Evolutionary conservation across 2,329 filamentous ascomycete genomes (phyloP).

Genomic region (Monosporascus sp.): DNA sequence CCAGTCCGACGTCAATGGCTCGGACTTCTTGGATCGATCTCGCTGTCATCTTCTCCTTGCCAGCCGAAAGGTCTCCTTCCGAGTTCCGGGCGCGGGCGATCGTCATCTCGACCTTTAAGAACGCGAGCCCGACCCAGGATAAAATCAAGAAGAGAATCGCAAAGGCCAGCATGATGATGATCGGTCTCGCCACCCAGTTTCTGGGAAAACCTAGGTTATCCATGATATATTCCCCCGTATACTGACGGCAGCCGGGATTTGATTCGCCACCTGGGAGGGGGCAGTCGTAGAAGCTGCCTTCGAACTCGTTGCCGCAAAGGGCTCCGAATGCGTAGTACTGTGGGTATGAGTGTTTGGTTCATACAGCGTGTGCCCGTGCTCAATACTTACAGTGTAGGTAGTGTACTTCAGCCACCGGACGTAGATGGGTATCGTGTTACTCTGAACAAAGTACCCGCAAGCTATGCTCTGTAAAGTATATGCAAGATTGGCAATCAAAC

Average conservation of each 20-base stretch:
- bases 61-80: conserved; percentile 59
- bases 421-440: conserved; percentile 68
- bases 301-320: conserved; percentile 67
- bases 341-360: not conserved
- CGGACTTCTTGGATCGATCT: conserved; percentile 48
- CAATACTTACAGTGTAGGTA: conserved; percentile 47
- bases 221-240: conserved; percentile 66
- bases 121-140: conserved; percentile 58
- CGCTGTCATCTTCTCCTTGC: conserved; percentile 63
- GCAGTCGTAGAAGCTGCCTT: conserved; percentile 67
- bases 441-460: conserved; percentile 73
- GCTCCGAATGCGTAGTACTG: conserved; percentile 68
- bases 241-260: conserved; percentile 62
- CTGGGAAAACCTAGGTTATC: conserved; percentile 61
- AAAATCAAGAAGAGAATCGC: conserved; percentile 56
- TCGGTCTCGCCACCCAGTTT: conserved; percentile 63
- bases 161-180: conserved; percentile 58
- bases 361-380: conserved; percentile 23
- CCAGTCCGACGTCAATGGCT: conserved; percentile 59
- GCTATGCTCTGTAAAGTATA: conserved; percentile 71
- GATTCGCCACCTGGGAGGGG: conserved; percentile 55
- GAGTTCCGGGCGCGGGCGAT: conserved; percentile 57
- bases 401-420: conserved; percentile 73
- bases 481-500: conserved; percentile 64
- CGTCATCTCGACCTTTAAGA: conserved; percentile 62